Conservation (phyloP, 2,329 filamentous ascomycete species). For the Lizonia empirigonia region DNA sequence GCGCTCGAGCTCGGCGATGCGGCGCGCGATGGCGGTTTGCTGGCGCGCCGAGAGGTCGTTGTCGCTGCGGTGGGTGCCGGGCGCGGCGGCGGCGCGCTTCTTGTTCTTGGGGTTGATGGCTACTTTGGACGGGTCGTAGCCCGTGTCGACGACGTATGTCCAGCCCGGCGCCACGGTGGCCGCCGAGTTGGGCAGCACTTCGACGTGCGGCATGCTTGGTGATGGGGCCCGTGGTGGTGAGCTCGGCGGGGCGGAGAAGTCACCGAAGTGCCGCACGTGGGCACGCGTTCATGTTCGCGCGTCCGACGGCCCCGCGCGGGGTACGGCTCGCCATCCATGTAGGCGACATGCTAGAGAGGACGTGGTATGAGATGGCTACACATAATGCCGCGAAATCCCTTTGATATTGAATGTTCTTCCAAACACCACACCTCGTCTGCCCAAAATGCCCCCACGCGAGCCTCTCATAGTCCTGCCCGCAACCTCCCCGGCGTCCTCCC, state of each 20-base stretch:
- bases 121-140: constrained; percentile 62
- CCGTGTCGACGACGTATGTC: constrained; percentile 84
- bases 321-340: constrained; percentile 6
- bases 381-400: background rate
- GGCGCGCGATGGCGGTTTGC: constrained; percentile 78
- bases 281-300: constrained; percentile 8
- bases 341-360: constrained; percentile 7
- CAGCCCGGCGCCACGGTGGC: constrained; percentile 80
- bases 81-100: constrained; percentile 68
- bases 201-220: constrained; percentile 69
- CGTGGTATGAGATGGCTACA: background rate
- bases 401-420: too few relatives aligned
- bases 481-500: constrained; percentile 39
- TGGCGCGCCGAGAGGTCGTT: constrained; percentile 78
- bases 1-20: constrained; percentile 80
- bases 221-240: background rate
- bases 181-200: constrained; percentile 75
- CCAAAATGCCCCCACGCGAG: constrained; percentile 14
- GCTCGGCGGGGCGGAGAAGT: constrained; percentile 10
- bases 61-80: constrained; percentile 43
- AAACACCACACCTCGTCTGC: background rate
- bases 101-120: constrained; percentile 58
- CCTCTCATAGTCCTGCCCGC: constrained; percentile 49
- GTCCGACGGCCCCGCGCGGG: constrained; percentile 1
- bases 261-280: constrained; percentile 14